Evolutionary conservation across 169 alveolate genomes (phyloP), one percentile per base, ranked within the genome.

Genomic region (Eimeria praecox): DNA sequence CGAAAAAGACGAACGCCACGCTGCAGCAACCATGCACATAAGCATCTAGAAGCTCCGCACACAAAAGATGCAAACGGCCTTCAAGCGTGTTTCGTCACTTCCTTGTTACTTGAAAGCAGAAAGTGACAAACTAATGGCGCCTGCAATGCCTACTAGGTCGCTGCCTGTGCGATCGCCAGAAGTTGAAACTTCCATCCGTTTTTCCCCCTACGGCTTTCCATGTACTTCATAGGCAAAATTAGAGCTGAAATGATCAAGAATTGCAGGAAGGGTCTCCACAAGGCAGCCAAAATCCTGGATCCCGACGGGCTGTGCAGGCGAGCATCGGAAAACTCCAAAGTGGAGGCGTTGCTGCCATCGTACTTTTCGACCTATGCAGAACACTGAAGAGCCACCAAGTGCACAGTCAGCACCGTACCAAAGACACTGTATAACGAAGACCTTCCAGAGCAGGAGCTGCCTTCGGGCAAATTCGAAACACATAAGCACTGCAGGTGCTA

Each of bases 181-280:
- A 87, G 56, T 27, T 87, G 78, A 54, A 87, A 87, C 24, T 87
- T 87, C 93, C 93, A 87, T 6, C 64, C 93, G 16, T 87, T 56
- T 24, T 49, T 87, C 4, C 82, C 93, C 22, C 93, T 83, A 12
- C 93, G 93, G 18, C 66, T 59, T 3, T 56, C 83, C 82, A 87
- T 87, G 22, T 24, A 33, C 66, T 62, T 87, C 93, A 87, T 87
- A 46, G 93, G 93, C 80, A 87, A 38, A 33, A 87, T 42, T 3
- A 87, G 82, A 0, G 93, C 93, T 38, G 49, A 46, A 3, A 87
- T 59, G 27, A 87, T 42, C 3, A 27, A 80, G 27, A 87, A 87
- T 46, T 87, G 82, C 42, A 62, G 82, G n/a, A 87, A 18, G 20
- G 78, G 93, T 1, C 52, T 42, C 54, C 91, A 49, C 71, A 83